A percentile compares a stretch with the other conserved stretches of the same genome.
Evolutionary conservation across 2,329 filamentous ascomycete species (phyloP).

Genomic region (Fusarium drepaniforme): DNA sequence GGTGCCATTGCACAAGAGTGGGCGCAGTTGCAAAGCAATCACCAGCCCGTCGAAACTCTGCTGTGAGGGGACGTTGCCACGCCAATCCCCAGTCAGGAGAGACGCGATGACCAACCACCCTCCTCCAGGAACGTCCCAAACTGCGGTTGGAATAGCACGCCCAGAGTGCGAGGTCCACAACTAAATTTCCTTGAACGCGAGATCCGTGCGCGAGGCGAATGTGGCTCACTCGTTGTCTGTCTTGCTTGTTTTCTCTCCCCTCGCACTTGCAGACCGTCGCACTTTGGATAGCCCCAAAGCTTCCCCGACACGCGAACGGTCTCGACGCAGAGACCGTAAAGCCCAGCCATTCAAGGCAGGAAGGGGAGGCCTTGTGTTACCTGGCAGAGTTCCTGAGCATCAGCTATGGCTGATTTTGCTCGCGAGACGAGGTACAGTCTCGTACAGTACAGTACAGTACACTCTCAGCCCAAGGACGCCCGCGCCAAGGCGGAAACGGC

Average conservation of each 20-base stretch:
- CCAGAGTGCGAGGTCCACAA: conserved; percentile 18
- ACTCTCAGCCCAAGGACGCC: conserved; percentile 4
- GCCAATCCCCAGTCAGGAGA: conserved; percentile 31
- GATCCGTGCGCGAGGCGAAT: conserved; percentile 31
- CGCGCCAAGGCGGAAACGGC: background rate
- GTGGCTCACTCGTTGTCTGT: conserved; percentile 4
- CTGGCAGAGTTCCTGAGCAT: conserved; percentile 5
- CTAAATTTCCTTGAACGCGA: conserved; percentile 14
- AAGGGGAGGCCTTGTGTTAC: conserved; percentile 12
- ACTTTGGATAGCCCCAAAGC: conserved; percentile 20
- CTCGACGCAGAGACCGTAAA: background rate
- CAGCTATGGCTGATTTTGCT: background rate
- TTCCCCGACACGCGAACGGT: conserved; percentile 4
- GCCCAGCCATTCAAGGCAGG: background rate
- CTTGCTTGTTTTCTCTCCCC: conserved; percentile 16
- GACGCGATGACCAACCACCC: conserved; percentile 27
- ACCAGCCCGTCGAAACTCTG: conserved; percentile 34
- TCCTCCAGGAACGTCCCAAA: conserved; percentile 31
- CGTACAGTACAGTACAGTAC: background rate
- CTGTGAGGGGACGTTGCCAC: conserved; percentile 13
- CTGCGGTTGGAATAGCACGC: conserved; percentile 22
- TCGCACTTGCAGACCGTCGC: conserved; percentile 12
- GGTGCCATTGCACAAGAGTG: conserved; percentile 26
- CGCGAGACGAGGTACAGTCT: background rate
- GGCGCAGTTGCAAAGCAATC: conserved; percentile 18